Evolutionary conservation across 1,284 basidiomycete genomes (phyloP).

Genomic region (Rugosomyces carneus): DNA sequence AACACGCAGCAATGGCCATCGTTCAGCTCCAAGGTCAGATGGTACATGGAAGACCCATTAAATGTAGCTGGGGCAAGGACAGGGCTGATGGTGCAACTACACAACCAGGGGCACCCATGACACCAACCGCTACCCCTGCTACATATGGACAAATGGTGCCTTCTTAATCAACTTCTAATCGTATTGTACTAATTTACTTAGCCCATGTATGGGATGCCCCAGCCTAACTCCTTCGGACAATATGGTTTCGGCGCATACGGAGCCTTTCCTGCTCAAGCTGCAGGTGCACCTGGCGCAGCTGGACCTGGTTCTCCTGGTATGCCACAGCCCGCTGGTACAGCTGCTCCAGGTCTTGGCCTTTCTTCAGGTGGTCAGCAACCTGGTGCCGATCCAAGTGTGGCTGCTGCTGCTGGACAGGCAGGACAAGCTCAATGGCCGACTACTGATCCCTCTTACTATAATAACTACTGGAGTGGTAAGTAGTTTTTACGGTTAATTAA

Average conservation of each 20-base stretch:
- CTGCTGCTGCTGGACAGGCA: slow-evolving; percentile 46
- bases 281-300: slow-evolving; percentile 40
- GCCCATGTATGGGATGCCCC: slow-evolving; percentile 85
- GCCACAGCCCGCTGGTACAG: slow-evolving; percentile 50
- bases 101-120: slow-evolving; percentile 48
- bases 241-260: slow-evolving; percentile 72
- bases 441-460: slow-evolving; percentile 72
- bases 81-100: slow-evolving; percentile 65
- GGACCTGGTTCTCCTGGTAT: slow-evolving; percentile 60
- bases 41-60: slow-evolving; percentile 93
- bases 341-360: slow-evolving; percentile 49
- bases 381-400: slow-evolving; percentile 48
- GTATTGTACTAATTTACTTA: slow-evolving; percentile 21
- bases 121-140: slow-evolving; percentile 58
- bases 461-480: slow-evolving; percentile 80
- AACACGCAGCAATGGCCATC: slow-evolving; percentile 96
- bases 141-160: slow-evolving; percentile 73
- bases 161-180: slow-evolving; percentile 6
- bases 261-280: slow-evolving; percentile 59
- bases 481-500: slow-evolving; percentile 12
- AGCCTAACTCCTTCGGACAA: slow-evolving; percentile 72
- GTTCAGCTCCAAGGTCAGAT: slow-evolving; percentile 91
- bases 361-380: slow-evolving; percentile 46
- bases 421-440: slow-evolving; percentile 68
- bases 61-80: slow-evolving; percentile 98